Evolutionary conservation across 2,329 filamentous ascomycete genomes (phyloP).

Genomic region (Fusarium sterilihyphosum): DNA sequence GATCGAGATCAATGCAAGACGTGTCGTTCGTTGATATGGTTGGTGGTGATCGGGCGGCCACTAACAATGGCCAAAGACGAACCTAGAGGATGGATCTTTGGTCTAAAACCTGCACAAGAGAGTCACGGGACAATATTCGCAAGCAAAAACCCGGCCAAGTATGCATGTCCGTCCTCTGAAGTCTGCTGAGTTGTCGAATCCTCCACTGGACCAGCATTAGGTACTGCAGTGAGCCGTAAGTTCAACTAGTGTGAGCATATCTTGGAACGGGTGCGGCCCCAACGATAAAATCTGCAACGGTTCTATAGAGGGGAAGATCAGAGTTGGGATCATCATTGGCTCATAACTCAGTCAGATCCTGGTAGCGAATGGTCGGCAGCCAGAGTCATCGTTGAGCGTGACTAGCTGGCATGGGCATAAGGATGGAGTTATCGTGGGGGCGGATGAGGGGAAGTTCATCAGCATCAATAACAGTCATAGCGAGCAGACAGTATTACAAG

Average conservation of each 20-base stretch:
- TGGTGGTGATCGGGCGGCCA: conserved; percentile 13
- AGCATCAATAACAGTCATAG: neutral
- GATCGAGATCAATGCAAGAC: conserved; percentile 20
- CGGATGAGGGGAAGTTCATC: conserved; percentile 12
- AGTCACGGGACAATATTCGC: conserved; percentile 30
- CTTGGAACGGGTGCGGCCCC: conserved; percentile 12
- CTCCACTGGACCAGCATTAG: neutral
- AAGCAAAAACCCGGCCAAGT: conserved; percentile 11
- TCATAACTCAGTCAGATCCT: conserved; percentile 15
- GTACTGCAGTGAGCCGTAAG: conserved; percentile 18
- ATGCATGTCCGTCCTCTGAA: conserved; percentile 13
- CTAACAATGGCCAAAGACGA: neutral
- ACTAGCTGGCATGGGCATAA: conserved; percentile 13
- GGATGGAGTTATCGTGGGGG: conserved; percentile 1
- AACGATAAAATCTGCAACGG: conserved; percentile 27
- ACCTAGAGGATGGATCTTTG: neutral
- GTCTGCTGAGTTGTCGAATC: conserved; percentile 24
- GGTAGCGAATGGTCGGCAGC: conserved; percentile 14
- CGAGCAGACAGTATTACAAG: conserved; percentile 7
- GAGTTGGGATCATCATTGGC: conserved; percentile 9
- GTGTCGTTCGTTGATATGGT: conserved; percentile 15
- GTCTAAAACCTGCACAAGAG: conserved; percentile 24
- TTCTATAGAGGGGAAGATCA: neutral
- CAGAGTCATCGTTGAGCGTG: conserved; percentile 25
- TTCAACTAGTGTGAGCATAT: conserved; percentile 14